These are phyloP conservation scores for Neonectria neomacrospora DNA, from an alignment of 2,329 filamentous ascomycete genomes.

Conservation along the genomic window DNA sequence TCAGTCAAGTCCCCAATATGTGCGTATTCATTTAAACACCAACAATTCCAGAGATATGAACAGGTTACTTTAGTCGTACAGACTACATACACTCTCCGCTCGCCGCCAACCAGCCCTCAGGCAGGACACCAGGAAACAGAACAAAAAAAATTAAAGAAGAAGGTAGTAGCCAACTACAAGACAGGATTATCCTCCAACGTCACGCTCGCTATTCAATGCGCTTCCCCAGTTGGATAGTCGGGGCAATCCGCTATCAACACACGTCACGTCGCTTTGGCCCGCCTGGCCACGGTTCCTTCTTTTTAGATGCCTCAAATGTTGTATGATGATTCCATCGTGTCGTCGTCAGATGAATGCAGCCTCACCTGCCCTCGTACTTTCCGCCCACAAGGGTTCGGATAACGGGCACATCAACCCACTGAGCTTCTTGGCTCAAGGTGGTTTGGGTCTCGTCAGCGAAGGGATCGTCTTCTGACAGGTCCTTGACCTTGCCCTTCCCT, in stretches of 20 bases:
- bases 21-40: background rate
- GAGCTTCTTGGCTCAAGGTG: slow-evolving; percentile 43
- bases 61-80: slow-evolving; percentile 32
- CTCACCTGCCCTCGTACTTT: slow-evolving; percentile 72
- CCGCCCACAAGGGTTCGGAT: slow-evolving; percentile 77
- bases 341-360: slow-evolving; percentile 9
- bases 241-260: slow-evolving; percentile 44
- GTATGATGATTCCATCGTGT: slow-evolving; percentile 20
- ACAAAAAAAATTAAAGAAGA: slow-evolving; percentile 27
- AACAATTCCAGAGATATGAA: slow-evolving; percentile 26
- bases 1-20: background rate
- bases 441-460: slow-evolving; percentile 67
- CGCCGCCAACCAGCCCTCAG: slow-evolving; percentile 18
- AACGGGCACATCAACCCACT: slow-evolving; percentile 75
- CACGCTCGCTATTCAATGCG: slow-evolving; percentile 47
- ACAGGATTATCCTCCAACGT: slow-evolving; percentile 38
- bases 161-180: slow-evolving; percentile 20
- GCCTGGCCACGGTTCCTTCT: slow-evolving; percentile 7
- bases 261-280: slow-evolving; percentile 46
- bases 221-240: slow-evolving; percentile 47
- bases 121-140: slow-evolving; percentile 19
- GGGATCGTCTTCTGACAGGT: slow-evolving; percentile 67
- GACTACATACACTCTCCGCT: slow-evolving; percentile 24
- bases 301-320: slow-evolving; percentile 8
- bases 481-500: slow-evolving; percentile 64